These are phyloP conservation scores for Edaphochlamys debaryana DNA, from an alignment of 139 green algal genomes.

Conservation along the genomic window DNA sequence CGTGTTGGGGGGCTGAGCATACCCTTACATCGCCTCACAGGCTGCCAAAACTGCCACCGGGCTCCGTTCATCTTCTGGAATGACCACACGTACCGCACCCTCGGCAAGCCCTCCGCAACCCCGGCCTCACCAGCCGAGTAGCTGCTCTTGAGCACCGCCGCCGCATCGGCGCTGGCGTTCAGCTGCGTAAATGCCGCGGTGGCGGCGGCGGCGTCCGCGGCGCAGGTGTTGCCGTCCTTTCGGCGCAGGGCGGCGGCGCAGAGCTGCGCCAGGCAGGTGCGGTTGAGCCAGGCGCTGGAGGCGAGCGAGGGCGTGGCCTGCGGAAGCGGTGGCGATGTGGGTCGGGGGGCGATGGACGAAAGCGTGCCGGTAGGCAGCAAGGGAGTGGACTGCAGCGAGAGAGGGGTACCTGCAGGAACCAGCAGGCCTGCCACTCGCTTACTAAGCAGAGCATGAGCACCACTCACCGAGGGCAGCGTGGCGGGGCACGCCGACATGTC, in stretches of 20 bases:
- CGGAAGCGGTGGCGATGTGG: background rate
- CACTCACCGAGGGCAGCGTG: background rate
- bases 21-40: no score
- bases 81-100: no score
- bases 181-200: background rate
- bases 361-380: background rate
- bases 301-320: background rate
- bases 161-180: background rate
- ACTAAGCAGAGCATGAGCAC: no score
- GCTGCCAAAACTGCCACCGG: no score
- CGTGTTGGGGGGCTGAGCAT: background rate
- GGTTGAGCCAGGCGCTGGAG: background rate
- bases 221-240: background rate
- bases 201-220: background rate
- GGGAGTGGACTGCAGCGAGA: background rate
- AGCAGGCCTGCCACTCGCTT: no score
- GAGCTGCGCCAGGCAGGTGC: slow-evolving; percentile 6
- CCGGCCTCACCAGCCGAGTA: background rate
- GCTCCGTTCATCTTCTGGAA: no score
- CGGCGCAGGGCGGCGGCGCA: background rate
- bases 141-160: background rate
- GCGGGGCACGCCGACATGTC: slow-evolving; percentile 1
- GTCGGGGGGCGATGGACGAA: background rate
- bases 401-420: background rate
- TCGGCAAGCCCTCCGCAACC: background rate